Conservation (phyloP, 345 rosid species). For the Ceriops decandra region DNA sequence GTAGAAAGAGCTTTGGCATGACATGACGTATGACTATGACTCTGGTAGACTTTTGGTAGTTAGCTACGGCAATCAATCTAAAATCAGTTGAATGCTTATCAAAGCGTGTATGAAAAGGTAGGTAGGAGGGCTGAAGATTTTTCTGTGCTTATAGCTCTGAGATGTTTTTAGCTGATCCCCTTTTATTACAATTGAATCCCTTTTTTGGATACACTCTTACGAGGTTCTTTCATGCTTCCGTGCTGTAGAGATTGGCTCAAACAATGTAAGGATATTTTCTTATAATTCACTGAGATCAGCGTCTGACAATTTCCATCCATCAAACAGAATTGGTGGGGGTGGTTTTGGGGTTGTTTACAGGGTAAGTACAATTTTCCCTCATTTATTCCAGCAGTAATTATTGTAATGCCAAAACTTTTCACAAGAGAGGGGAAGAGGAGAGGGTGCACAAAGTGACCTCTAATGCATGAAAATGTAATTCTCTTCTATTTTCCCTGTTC, state of each 20-base stretch:
- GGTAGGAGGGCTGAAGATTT: not conserved
- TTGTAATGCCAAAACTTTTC: not conserved
- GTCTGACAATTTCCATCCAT: slow-evolving; percentile 57
- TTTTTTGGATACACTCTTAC: not conserved
- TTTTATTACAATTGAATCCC: not conserved
- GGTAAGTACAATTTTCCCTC: slow-evolving; percentile 43
- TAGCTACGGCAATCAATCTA: not conserved
- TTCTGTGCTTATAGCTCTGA: not conserved
- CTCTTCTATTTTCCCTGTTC: not conserved
- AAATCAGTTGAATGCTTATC: not conserved
- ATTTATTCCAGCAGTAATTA: not conserved
- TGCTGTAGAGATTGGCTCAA: slow-evolving; percentile 51
- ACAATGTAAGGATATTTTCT: slow-evolving; percentile 68
- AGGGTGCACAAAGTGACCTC: too few relatives aligned
- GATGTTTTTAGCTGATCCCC: not conserved
- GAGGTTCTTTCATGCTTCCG: slow-evolving; percentile 19
- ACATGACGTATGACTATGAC: too few relatives aligned
- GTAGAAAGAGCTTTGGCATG: not conserved
- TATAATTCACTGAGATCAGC: slow-evolving; percentile 76
- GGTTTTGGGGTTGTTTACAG: slow-evolving; percentile 86
- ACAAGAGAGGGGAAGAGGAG: not conserved
- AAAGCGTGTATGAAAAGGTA: too few relatives aligned
- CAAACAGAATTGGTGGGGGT: slow-evolving; percentile 69
- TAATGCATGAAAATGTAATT: not conserved
- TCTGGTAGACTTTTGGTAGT: not conserved